A percentile compares a stretch with the other conserved stretches of the same genome.
phyloP scores from a whole-genome alignment of 2,329 filamentous ascomycete genomes.

The Macroventuria anomochaeta region DNA sequence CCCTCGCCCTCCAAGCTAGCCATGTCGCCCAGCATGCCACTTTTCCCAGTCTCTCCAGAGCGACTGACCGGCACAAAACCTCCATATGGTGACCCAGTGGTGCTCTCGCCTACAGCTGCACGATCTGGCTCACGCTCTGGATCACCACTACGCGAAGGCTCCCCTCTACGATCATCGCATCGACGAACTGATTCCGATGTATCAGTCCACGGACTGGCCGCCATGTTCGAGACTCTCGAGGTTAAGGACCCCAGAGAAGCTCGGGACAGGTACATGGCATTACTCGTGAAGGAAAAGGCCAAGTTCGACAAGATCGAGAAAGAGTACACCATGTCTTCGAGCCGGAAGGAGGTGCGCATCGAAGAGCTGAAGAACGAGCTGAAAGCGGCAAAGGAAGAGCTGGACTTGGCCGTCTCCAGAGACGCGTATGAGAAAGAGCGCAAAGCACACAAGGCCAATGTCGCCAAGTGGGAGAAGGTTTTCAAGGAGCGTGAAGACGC shows the following conservation, averaged over 20 bases:
- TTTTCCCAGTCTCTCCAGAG: conserved; percentile 68
- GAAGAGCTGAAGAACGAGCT: conserved; percentile 42
- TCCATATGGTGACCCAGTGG: conserved; percentile 35
- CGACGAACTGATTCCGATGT: conserved; percentile 48
- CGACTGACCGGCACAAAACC: conserved; percentile 61
- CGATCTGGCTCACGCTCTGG: conserved; percentile 24
- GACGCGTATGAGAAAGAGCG: conserved; percentile 40
- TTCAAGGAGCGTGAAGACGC: conserved; percentile 41
- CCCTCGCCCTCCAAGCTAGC: conserved; percentile 57
- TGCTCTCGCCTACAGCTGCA: conserved; percentile 34
- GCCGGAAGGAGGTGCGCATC: conserved; percentile 38
- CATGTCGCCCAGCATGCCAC: conserved; percentile 63
- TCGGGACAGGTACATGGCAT: conserved; percentile 52
- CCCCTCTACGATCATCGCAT: conserved; percentile 34
- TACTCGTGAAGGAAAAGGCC: conserved; percentile 53
- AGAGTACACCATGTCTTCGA: conserved; percentile 68
- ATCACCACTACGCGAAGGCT: conserved; percentile 50
- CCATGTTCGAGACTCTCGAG: conserved; percentile 74
- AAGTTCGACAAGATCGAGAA: conserved; percentile 57
- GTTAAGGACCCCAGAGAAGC: conserved; percentile 57
- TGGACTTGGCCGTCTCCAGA: conserved; percentile 33
- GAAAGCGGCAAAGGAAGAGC: conserved; percentile 29
- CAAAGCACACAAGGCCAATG: conserved; percentile 39
- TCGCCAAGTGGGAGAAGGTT: conserved; percentile 43
- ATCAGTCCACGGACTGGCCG: conserved; percentile 60